A percentile compares a stretch with the other conserved stretches of the same genome.
Conservation (phyloP, 2,329 filamentous ascomycete species). For the Fusarium nisikadoi region DNA sequence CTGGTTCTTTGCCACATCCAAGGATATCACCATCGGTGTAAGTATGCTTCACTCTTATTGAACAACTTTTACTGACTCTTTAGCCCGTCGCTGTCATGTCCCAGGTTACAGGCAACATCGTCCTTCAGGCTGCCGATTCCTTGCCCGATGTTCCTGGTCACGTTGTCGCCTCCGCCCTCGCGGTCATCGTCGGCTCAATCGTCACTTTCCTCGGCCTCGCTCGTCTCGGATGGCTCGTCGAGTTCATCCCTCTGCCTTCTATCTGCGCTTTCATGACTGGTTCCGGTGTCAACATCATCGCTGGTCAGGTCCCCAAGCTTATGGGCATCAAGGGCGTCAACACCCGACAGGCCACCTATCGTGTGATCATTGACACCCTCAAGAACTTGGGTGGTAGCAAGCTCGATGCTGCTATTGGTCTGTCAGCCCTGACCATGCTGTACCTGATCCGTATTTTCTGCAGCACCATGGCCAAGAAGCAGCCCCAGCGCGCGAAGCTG, state of each 20-base stretch:
- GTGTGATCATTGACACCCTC: conserved; percentile 63
- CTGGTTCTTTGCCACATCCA: conserved; percentile 98
- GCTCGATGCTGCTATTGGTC: conserved; percentile 78
- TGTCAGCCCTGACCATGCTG: conserved; percentile 74
- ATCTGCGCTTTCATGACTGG: conserved; percentile 67
- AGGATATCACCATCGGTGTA: conserved; percentile 87
- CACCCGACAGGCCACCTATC: conserved; percentile 60
- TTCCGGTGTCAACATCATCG: conserved; percentile 61
- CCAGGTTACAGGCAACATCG: conserved; percentile 61
- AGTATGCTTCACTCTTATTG: conserved; percentile 48
- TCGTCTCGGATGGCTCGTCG: conserved; percentile 65
- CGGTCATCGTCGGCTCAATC: conserved; percentile 60
- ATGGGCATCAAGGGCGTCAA: conserved; percentile 63
- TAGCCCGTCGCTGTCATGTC: conserved; percentile 67
- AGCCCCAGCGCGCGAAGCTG: conserved; percentile 72
- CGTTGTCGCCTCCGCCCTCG: conserved; percentile 59
- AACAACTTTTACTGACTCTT: conserved; percentile 28
- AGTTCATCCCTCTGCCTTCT: conserved; percentile 63
- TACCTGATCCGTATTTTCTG: conserved; percentile 74
- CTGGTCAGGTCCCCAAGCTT: conserved; percentile 61
- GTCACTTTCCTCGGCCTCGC: conserved; percentile 61
- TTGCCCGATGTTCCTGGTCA: conserved; percentile 55
- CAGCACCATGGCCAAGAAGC: conserved; percentile 71
- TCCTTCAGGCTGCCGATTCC: conserved; percentile 51
- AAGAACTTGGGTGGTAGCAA: conserved; percentile 59